Evolutionary conservation across 257 asterid species (phyloP).

Genomic region (Nicotiana attenuata): DNA sequence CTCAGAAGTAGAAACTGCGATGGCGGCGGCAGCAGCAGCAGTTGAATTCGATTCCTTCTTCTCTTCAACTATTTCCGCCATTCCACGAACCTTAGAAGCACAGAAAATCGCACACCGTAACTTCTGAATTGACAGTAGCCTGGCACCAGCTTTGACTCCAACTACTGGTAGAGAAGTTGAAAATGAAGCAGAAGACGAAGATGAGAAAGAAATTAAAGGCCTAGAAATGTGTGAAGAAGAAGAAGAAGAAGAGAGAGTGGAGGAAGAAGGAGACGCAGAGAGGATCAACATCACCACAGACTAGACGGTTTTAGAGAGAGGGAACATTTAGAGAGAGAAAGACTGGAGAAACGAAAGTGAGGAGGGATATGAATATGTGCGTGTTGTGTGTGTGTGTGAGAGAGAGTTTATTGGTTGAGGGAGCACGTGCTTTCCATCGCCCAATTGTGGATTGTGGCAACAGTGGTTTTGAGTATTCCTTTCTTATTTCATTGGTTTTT

Average conservation of each 20-base stretch:
- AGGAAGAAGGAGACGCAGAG: conserved; percentile 28
- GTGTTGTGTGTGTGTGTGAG: conserved; percentile 13
- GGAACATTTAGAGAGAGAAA: neutral
- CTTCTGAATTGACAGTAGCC: conserved; percentile 12
- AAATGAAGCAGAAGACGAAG: conserved; percentile 13
- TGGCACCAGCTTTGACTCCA: conserved; percentile 30
- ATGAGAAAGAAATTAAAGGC: conserved; percentile 14
- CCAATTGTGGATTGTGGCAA: neutral
- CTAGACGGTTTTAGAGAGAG: neutral
- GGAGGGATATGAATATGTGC: conserved; percentile 6
- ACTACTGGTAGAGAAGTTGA: conserved; percentile 14
- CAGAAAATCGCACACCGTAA: conserved; percentile 27
- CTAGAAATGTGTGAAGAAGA: conserved; percentile 9
- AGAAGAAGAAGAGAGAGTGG: conserved; percentile 15
- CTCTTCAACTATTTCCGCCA: conserved; percentile 37
- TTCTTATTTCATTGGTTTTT: conserved; percentile 1
- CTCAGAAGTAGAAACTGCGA: conserved; percentile 28
- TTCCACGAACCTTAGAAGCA: conserved; percentile 35
- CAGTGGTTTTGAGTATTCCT: neutral
- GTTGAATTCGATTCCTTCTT: conserved; percentile 20
- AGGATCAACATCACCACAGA: conserved; percentile 35
- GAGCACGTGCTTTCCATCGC: conserved; percentile 22
- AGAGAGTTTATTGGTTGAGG: neutral
- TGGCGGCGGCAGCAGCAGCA: conserved; percentile 24
- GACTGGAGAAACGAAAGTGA: neutral